Percentiles rank a stretch among this genome's conserved stretches.
phyloP scores from a whole-genome alignment of 1,139 yeast genomes.

The Pichia norvegensis region DNA sequence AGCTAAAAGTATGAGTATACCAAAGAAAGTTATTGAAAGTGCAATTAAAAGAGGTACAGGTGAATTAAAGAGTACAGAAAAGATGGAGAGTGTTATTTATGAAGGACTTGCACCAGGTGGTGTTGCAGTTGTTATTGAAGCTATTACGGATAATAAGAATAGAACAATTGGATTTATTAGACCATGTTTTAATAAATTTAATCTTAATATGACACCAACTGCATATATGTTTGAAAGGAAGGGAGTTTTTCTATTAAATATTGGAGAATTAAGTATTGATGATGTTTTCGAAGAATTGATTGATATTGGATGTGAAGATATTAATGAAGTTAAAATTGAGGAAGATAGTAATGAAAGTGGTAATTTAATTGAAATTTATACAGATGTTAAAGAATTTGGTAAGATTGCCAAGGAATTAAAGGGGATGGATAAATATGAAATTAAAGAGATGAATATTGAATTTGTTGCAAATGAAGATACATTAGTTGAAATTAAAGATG shows the following conservation, averaged over 20 bases:
- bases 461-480: constrained; percentile 60
- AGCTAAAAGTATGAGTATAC: constrained; percentile 70
- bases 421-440: constrained; percentile 38
- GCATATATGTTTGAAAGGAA: constrained; percentile 65
- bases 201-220: constrained; percentile 64
- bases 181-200: constrained; percentile 66
- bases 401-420: constrained; percentile 53
- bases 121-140: constrained; percentile 75
- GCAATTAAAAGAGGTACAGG: constrained; percentile 85
- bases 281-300: constrained; percentile 59
- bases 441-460: constrained; percentile 64
- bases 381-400: constrained; percentile 59
- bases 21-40: constrained; percentile 76
- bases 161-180: constrained; percentile 73
- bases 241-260: constrained; percentile 57
- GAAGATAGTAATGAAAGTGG: constrained; percentile 10
- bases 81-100: constrained; percentile 48
- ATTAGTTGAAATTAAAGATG: constrained; percentile 46
- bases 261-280: constrained; percentile 25
- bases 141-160: constrained; percentile 81
- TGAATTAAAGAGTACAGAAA: constrained; percentile 34
- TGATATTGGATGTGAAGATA: constrained; percentile 82
- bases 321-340: constrained; percentile 37
- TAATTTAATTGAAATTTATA: constrained; percentile 34
- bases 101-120: constrained; percentile 95